Evolutionary conservation across 306 rosid species (phyloP).

Genomic region (Vachellia collinsii): DNA sequence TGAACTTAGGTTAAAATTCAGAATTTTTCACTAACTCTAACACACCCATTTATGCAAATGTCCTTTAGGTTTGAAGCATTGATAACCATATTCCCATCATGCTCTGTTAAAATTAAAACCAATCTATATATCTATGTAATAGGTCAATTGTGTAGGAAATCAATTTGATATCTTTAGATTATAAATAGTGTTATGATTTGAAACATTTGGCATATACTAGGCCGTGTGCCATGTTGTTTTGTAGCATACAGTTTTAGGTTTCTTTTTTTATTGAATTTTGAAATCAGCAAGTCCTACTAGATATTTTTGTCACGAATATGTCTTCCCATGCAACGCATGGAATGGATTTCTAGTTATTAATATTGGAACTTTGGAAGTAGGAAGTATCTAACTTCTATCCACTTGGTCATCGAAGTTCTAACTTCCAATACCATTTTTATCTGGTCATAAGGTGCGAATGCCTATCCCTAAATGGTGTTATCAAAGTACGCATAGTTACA

Average conservation of each 20-base stretch:
- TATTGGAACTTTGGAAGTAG: not conserved
- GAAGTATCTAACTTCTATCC: not conserved
- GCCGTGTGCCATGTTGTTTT: not conserved
- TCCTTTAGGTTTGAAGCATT: not conserved
- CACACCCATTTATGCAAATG: not conserved
- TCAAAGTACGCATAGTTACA: not conserved
- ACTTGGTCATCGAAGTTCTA: not conserved
- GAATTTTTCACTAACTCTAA: too few relatives aligned
- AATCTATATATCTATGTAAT: not conserved
- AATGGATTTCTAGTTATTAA: not conserved
- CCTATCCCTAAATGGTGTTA: not conserved
- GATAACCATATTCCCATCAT: not conserved
- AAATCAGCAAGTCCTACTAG: not conserved
- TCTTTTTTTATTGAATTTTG: not conserved
- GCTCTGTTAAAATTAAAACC: not conserved
- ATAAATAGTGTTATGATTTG: not conserved
- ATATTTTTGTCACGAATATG: not conserved
- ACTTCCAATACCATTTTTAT: not conserved
- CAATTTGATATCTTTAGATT: not conserved
- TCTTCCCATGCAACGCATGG: not conserved
- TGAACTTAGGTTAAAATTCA: not conserved
- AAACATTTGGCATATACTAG: not conserved
- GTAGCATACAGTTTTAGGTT: not conserved
- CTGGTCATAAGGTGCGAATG: constrained; percentile 4
- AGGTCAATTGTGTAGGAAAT: not conserved